phyloP scores from a whole-genome alignment of 2,329 filamentous ascomycete species.

The Fusarium tricinctum region DNA sequence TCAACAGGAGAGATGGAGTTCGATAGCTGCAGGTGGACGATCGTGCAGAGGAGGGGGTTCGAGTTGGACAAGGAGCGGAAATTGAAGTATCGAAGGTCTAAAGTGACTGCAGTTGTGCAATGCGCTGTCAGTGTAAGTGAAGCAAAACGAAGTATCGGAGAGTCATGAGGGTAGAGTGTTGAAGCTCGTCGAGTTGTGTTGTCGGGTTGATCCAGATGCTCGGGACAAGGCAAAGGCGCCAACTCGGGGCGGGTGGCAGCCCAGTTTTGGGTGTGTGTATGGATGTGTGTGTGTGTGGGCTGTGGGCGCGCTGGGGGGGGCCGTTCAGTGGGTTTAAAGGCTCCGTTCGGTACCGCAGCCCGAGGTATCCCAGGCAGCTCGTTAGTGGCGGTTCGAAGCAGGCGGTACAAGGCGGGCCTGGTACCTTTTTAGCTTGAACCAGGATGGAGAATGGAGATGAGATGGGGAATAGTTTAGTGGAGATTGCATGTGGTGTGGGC shows the following conservation, averaged over 20 bases:
- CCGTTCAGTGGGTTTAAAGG: conserved; percentile 21
- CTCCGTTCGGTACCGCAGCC: conserved; percentile 26
- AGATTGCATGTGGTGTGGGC: conserved; percentile 39
- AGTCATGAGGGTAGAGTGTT: conserved; percentile 1
- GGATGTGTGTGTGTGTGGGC: too few relatives aligned
- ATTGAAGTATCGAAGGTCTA: not conserved
- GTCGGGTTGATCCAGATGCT: conserved; percentile 49
- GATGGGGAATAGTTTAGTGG: conserved; percentile 38
- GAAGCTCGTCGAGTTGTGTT: conserved; percentile 20
- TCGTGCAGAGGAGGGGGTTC: conserved; percentile 14
- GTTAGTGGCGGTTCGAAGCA: conserved; percentile 40
- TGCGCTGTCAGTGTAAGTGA: conserved; percentile 14
- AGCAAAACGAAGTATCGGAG: conserved; percentile 13
- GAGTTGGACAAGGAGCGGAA: conserved; percentile 14
- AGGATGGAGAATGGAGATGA: conserved; percentile 43
- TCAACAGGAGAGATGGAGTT: conserved; percentile 45
- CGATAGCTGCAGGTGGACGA: conserved; percentile 27
- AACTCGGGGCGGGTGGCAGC: conserved; percentile 48
- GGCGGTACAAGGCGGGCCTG: conserved; percentile 30
- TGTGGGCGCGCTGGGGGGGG: conserved; percentile 10
- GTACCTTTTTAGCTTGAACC: conserved; percentile 39
- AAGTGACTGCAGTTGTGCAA: conserved; percentile 10
- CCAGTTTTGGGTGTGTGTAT: conserved; percentile 41
- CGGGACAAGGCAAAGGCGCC: conserved; percentile 42
- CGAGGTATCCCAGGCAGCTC: conserved; percentile 32